Conservation (phyloP, 2,329 filamentous ascomycete genomes). For the Fusarium sp. region DNA sequence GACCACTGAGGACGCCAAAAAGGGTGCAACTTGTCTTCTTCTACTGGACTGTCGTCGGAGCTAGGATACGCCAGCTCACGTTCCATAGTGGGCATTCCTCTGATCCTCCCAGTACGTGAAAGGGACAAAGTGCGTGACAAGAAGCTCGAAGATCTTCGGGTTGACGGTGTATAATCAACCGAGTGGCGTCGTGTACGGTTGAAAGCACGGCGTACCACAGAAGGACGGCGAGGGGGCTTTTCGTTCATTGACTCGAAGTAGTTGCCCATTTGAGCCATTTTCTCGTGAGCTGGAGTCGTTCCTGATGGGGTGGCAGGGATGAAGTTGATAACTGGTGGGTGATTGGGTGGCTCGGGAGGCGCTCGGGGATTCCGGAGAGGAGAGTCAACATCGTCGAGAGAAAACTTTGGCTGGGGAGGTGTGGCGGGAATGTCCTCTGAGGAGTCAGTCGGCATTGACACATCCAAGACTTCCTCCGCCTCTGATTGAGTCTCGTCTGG, state of each 20-base stretch:
- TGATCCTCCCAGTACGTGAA: slow-evolving; percentile 53
- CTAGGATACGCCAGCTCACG: slow-evolving; percentile 54
- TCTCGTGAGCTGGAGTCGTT: slow-evolving; percentile 66
- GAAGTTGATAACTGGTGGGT: slow-evolving; percentile 63
- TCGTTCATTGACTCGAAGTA: slow-evolving; percentile 62
- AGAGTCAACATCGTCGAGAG: slow-evolving; percentile 68
- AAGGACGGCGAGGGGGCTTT: slow-evolving; percentile 60
- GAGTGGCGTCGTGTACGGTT: slow-evolving; percentile 61
- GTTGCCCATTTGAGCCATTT: slow-evolving; percentile 64
- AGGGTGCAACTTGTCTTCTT: slow-evolving; percentile 68
- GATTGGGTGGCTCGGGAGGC: slow-evolving; percentile 64
- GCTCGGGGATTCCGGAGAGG: slow-evolving; percentile 71
- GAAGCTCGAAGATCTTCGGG: slow-evolving; percentile 57
- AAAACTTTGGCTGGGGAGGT: slow-evolving; percentile 62
- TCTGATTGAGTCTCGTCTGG: slow-evolving; percentile 51
- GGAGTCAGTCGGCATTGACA: slow-evolving; percentile 52
- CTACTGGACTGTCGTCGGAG: slow-evolving; percentile 59
- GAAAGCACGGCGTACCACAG: slow-evolving; percentile 66
- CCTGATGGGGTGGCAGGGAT: slow-evolving; percentile 73
- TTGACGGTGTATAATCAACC: slow-evolving; percentile 55
- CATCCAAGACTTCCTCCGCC: slow-evolving; percentile 30
- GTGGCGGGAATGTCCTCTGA: slow-evolving; percentile 59
- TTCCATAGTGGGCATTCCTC: slow-evolving; percentile 45
- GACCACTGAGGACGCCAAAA: slow-evolving; percentile 69
- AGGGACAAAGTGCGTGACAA: slow-evolving; percentile 66